phyloP scores from a whole-genome alignment of 192 early-diverging fungal genomes.

The Coemansia sp. region DNA sequence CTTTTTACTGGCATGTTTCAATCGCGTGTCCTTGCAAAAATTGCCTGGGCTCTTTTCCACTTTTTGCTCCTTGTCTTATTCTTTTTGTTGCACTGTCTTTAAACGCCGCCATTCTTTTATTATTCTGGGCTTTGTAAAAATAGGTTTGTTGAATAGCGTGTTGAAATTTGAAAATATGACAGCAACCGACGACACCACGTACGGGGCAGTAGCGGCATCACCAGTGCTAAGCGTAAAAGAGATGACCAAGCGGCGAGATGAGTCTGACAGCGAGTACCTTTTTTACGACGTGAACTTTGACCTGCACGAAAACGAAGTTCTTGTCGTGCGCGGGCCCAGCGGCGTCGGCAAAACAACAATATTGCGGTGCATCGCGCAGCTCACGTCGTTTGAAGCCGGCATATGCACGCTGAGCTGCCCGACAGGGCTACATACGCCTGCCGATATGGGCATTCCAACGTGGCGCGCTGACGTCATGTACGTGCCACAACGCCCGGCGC shows the following conservation, averaged over 20 bases:
- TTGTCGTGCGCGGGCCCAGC: constrained; percentile 68
- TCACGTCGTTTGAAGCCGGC: constrained; percentile 66
- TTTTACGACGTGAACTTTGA: constrained; percentile 59
- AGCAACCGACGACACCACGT: constrained; percentile 3
- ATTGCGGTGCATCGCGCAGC: constrained; percentile 77
- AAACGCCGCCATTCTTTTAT: background rate
- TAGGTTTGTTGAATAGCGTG: background rate
- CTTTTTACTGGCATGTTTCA: background rate
- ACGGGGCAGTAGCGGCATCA: constrained; percentile 15
- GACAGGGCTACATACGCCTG: constrained; percentile 34
- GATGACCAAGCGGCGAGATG: constrained; percentile 44
- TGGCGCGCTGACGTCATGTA: constrained; percentile 83
- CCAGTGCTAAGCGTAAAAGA: constrained; percentile 34
- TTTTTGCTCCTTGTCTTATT: background rate
- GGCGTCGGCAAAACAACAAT: constrained; percentile 83
- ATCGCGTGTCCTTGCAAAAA: background rate
- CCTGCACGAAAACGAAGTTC: constrained; percentile 56
- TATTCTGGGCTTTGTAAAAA: background rate
- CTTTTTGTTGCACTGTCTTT: background rate
- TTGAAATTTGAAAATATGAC: background rate
- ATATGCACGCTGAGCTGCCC: constrained; percentile 48
- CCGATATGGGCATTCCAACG: constrained; percentile 61
- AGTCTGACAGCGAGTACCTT: constrained; percentile 27
- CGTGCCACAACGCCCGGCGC: constrained; percentile 77
- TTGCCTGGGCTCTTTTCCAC: background rate